Evolutionary conservation across 1,284 basidiomycete genomes (phyloP).

Genomic region (Sanghuangporus weigelae): DNA sequence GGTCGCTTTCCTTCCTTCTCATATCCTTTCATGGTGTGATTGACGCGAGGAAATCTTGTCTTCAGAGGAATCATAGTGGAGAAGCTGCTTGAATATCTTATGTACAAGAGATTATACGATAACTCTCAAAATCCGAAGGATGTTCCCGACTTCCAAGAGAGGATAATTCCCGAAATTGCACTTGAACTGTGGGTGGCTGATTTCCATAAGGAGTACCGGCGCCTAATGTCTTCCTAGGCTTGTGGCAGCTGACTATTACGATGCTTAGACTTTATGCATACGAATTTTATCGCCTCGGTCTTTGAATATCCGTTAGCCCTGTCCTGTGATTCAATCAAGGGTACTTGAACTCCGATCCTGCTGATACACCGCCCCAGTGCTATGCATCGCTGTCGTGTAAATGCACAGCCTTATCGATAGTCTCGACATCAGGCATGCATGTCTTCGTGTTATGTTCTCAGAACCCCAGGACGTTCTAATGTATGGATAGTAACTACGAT

Average conservation of each 20-base stretch:
- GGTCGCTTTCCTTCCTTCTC: constrained; percentile 29
- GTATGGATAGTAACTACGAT: not conserved
- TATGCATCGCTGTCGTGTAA: not conserved
- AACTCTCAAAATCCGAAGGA: constrained; percentile 56
- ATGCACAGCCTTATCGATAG: not conserved
- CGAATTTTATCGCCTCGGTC: not conserved
- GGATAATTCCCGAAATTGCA: constrained; percentile 75
- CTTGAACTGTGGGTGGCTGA: constrained; percentile 65
- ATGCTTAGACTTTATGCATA: constrained; percentile 25
- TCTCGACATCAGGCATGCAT: not conserved
- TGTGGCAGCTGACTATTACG: constrained; percentile 70
- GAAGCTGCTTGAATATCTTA: constrained; percentile 78
- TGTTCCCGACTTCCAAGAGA: constrained; percentile 73
- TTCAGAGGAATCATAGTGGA: constrained; percentile 70
- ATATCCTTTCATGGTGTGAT: not conserved
- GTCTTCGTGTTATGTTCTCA: not conserved
- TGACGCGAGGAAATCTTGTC: not conserved
- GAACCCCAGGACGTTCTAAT: not conserved
- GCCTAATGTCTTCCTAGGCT: constrained; percentile 36
- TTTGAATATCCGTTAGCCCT: not conserved
- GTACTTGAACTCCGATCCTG: not conserved
- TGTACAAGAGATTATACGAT: constrained; percentile 70
- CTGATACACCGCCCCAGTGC: too few relatives aligned
- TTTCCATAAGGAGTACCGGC: not conserved
- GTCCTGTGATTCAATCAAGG: not conserved